These are phyloP conservation scores for Cercophora sp. DNA, from an alignment of 495 filamentous ascomycete genomes.

Conservation along the genomic window DNA sequence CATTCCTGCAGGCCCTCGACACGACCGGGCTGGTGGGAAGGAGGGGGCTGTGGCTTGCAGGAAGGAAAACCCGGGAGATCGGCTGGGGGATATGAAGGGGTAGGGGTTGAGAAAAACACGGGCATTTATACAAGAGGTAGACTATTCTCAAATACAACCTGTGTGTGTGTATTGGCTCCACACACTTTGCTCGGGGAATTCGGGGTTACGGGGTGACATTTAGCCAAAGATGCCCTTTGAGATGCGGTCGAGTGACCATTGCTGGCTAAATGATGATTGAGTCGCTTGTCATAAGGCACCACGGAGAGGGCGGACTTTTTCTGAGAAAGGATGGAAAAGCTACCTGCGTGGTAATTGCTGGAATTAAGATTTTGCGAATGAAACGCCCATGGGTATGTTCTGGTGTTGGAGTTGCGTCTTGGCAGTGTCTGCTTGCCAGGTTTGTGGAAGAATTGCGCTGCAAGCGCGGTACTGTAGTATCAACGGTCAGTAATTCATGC, in stretches of 20 bases:
- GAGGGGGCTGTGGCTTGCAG: background rate
- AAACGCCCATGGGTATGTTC: too few species aligned
- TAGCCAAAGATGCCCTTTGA: conserved; percentile 6
- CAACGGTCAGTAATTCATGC: too few species aligned
- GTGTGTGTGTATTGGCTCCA: too few species aligned
- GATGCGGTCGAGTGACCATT: background rate
- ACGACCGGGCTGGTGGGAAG: background rate
- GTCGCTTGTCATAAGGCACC: background rate
- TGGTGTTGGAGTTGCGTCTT: background rate
- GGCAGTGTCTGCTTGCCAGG: too few species aligned
- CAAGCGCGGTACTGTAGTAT: too few species aligned
- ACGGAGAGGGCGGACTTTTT: too few species aligned
- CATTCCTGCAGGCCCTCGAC: too few species aligned
- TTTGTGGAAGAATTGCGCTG: background rate
- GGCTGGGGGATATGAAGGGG: background rate
- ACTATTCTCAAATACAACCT: background rate
- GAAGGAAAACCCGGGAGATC: background rate
- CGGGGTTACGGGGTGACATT: conserved; percentile 3
- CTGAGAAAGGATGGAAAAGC: background rate
- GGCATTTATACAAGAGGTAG: too few species aligned
- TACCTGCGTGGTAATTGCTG: conserved; percentile 9
- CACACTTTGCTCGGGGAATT: conserved; percentile 9
- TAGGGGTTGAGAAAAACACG: background rate
- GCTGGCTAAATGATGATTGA: conserved; percentile 8
- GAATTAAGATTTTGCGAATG: conserved; percentile 8